Conservation (phyloP, 257 asterid genomes). For the Scutellaria baicalensis region DNA sequence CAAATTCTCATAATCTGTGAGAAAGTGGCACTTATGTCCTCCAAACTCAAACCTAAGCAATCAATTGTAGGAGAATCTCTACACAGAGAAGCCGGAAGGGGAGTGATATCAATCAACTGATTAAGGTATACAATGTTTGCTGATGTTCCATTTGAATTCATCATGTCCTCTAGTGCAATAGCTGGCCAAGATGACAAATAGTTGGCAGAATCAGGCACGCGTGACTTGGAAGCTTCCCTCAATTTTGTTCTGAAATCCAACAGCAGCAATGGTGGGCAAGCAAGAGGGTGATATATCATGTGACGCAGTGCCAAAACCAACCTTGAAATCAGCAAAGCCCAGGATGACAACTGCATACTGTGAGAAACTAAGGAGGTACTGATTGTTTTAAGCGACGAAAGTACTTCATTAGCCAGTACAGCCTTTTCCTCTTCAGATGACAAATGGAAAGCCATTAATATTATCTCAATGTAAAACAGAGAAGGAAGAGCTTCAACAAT, state of each 20-base stretch:
- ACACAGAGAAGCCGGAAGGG: constrained; percentile 59
- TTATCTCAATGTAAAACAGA: constrained; percentile 73
- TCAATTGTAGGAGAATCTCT: constrained; percentile 37
- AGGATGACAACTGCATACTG: constrained; percentile 62
- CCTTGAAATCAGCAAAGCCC: constrained; percentile 83
- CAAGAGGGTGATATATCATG: constrained; percentile 59
- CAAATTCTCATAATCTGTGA: constrained; percentile 60
- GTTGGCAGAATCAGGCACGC: constrained; percentile 25
- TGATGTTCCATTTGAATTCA: constrained; percentile 34
- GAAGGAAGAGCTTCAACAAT: constrained; percentile 73
- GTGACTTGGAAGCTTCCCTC: constrained; percentile 51
- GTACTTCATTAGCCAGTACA: constrained; percentile 42
- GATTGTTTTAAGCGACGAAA: constrained; percentile 45
- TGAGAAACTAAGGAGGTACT: constrained; percentile 45
- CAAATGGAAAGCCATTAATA: constrained; percentile 72
- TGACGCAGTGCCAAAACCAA: constrained; percentile 86
- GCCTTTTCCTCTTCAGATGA: constrained; percentile 73
- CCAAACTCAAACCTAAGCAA: constrained; percentile 50
- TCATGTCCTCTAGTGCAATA: constrained; percentile 45
- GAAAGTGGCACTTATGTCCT: constrained; percentile 44
- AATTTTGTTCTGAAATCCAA: constrained; percentile 69
- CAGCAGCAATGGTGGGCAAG: constrained; percentile 74
- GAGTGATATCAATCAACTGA: constrained; percentile 77
- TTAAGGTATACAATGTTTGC: constrained; percentile 42
- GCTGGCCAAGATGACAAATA: constrained; percentile 71